Base-by-base conservation (phyloP, 2,329 filamentous ascomycete genomes). In the Sphaerulina musiva region DNA sequence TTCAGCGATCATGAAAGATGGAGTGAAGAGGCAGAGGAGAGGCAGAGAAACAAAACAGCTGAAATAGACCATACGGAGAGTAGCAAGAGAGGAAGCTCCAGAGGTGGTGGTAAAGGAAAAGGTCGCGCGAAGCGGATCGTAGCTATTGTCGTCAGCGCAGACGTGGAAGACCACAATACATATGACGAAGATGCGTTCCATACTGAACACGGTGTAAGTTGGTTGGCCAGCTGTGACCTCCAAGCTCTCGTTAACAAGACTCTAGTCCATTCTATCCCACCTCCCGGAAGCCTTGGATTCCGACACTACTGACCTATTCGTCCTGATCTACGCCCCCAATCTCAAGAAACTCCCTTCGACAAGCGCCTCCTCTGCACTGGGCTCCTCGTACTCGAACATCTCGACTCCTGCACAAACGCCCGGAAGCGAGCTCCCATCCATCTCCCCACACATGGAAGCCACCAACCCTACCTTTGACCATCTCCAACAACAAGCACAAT, bases 381-480 rank as follows among this genome's bases (percentile, higher is more conserved):
- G 80, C 78, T 95, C 89, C 49, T 95, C 90, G 4, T 95, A 89
- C 75, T 90, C 88, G 60, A 90, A 93, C 73, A 93, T 95, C 69
- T 84, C 81, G 58, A 73, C 70, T 3, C 74, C 92, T 71, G 84
- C 81, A 46, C 56, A 59, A 66, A 84, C 84, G 1, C 81, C 85
- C 23, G 80, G 77, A 51, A 83, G 85, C 44, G 85, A 87, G 61
- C 60, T 70, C 9, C 59, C 69, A 52, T 62, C 66, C 46, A 64
- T 75, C 68, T 57, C 72, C 79, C 70, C 68, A 72, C 70, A 71
- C 48, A 57, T 65, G 71, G 31, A 65, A 57, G 69, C 66, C 11
- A 69, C 67, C 46, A 44, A 66, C 67, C 32, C 64, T 67, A 49
- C 4, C 9, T 95, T 90, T 76, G 85, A 87, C 67, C 84, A 86